Base-by-base conservation (phyloP, 2,329 filamentous ascomycete species). In the Aspergillus fijiensis region DNA sequence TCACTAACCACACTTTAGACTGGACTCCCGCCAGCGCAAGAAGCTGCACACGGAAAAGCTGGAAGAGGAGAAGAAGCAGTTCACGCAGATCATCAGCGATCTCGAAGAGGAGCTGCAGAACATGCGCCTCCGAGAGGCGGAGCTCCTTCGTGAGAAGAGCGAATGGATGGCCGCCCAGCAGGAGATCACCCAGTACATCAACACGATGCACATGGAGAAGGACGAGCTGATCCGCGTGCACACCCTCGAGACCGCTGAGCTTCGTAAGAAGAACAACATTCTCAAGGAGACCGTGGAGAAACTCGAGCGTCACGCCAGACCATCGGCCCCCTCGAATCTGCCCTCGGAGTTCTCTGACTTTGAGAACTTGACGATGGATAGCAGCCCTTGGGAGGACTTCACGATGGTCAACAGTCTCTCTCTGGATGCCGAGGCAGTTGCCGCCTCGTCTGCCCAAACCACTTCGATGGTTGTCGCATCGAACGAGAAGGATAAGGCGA, bases 31-130 rank as follows among this genome's bases (percentile, higher is more conserved):
- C 67, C 94, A 98, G 78, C 89, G 95, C 70, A 99, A 98, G 85
- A 98, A 98, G 86, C 90, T 92, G 79, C 94, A 98, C 80, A 98
- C 95, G 35, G 95, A 98, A 80, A 89, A 95, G 69, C 86, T 98
- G 50, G 95, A 98, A 77, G 90, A 95, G 76, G 94, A 98, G 81
- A 97, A 98, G 84, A 97, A 97, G 82, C 86, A 90, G 60, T 96
- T 87, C 81, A 90, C 89, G 58, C 85, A 86, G 68, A 80, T 90
- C 73, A 90, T 97, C 73, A 85, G 80, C 67, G 85, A 89, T 58
- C 83, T 97, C 72, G 91, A 97, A 73, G 89, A 95, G 60, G 88
- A 91, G 67, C 80, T 96, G 65, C 80, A 81, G 56, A 83, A 86
- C 60, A 82, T 93, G 69, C 87, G 88, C 68, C 75, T 87, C 50